Percentiles rank a stretch among this genome's conserved stretches.
These are phyloP conservation scores for Yamagishiella unicocca DNA, from an alignment of 139 green algal genomes.

Conservation along the genomic window DNA sequence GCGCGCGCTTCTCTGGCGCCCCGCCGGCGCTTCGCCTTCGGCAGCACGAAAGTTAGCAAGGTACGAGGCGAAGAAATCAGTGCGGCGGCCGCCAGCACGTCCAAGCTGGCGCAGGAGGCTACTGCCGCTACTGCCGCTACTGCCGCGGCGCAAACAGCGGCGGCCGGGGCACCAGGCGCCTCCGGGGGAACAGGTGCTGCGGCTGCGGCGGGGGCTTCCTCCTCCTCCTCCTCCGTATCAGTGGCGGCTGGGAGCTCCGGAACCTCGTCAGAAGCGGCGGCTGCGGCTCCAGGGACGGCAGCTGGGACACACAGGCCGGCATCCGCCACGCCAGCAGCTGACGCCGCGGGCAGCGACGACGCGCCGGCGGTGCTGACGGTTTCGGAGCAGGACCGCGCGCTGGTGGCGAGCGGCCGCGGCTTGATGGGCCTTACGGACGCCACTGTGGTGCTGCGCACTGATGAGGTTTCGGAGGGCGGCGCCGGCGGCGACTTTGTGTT, in stretches of 20 bases:
- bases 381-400: constrained; percentile 47
- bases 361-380: background rate
- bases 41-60: constrained; percentile 56
- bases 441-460: background rate
- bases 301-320: background rate
- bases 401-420: constrained; percentile 56
- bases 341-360: background rate
- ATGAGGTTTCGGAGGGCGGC: constrained; percentile 35
- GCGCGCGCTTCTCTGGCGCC: constrained; percentile 61
- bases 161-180: too few relatives aligned
- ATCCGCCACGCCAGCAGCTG: background rate
- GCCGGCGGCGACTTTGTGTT: constrained; percentile 59
- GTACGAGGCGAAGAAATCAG: constrained; percentile 36
- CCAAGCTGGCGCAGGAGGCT: too few relatives aligned
- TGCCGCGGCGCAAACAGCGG: too few relatives aligned
- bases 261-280: background rate
- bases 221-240: too few relatives aligned
- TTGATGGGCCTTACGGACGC: constrained; percentile 34
- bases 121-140: too few relatives aligned
- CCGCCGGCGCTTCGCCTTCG: constrained; percentile 80
- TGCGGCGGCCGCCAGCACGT: too few relatives aligned
- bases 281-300: background rate
- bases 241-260: too few relatives aligned
- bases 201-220: too few relatives aligned
- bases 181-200: too few relatives aligned